A percentile compares a stretch with the other conserved stretches of the same genome.
phyloP scores from a whole-genome alignment of 2,329 filamentous ascomycete species.

The Aspergillus ochraceus region DNA sequence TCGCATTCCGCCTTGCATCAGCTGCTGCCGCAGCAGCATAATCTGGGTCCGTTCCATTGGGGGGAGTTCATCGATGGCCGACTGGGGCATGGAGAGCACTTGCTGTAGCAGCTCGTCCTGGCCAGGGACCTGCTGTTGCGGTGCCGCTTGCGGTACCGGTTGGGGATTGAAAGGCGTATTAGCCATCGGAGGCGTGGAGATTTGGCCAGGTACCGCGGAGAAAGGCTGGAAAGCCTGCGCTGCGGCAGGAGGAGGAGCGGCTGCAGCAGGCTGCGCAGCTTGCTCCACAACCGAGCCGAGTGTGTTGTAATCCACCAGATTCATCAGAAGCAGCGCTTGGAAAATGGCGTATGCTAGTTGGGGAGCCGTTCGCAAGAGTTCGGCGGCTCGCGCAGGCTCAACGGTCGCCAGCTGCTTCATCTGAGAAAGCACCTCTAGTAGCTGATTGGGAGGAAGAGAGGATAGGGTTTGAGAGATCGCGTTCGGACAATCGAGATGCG shows the following conservation, averaged over 20 bases:
- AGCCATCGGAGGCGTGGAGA: slow-evolving; percentile 53
- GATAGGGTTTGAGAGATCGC: slow-evolving; percentile 89
- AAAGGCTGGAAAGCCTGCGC: slow-evolving; percentile 40
- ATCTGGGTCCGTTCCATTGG: slow-evolving; percentile 77
- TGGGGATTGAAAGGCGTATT: slow-evolving; percentile 46
- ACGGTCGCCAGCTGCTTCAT: slow-evolving; percentile 87
- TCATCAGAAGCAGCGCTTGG: slow-evolving; percentile 88
- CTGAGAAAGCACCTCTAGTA: slow-evolving; percentile 89
- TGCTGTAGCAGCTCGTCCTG: slow-evolving; percentile 76
- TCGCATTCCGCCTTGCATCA: slow-evolving; percentile 48
- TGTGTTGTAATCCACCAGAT: slow-evolving; percentile 81
- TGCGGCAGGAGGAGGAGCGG: slow-evolving; percentile 35
- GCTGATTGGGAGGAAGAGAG: slow-evolving; percentile 79
- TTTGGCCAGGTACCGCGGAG: slow-evolving; percentile 43
- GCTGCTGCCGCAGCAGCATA: slow-evolving; percentile 69
- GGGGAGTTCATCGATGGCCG: slow-evolving; percentile 75
- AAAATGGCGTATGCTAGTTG: slow-evolving; percentile 95
- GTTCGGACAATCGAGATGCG: slow-evolving; percentile 80
- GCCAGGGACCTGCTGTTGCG: slow-evolving; percentile 53
- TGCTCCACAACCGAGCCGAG: slow-evolving; percentile 78
- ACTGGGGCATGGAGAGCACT: slow-evolving; percentile 76
- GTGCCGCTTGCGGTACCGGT: slow-evolving; percentile 42
- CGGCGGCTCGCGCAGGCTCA: slow-evolving; percentile 79
- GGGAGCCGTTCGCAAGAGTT: slow-evolving; percentile 83
- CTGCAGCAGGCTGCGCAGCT: slow-evolving; percentile 44